phyloP scores from a whole-genome alignment of 2,329 filamentous ascomycete genomes.

The Knoxdaviesia capensis region DNA sequence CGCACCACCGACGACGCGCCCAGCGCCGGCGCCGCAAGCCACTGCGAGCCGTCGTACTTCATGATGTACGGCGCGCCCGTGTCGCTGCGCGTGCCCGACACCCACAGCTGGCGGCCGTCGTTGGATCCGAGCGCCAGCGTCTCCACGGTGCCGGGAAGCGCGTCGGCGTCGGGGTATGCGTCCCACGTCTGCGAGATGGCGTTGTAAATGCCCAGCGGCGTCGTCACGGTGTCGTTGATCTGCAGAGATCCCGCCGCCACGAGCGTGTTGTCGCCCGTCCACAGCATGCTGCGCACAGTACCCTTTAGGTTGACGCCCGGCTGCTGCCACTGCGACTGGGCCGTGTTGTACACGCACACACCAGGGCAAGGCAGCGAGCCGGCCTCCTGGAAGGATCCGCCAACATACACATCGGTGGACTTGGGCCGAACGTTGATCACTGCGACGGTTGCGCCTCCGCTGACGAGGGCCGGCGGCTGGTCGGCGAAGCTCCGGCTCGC shows the following conservation, averaged over 20 bases:
- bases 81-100: constrained; percentile 43
- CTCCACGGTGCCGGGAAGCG: constrained; percentile 62
- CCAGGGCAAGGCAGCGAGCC: constrained; percentile 66
- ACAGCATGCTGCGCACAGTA: constrained; percentile 50
- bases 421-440: constrained; percentile 54
- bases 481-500: constrained; percentile 37
- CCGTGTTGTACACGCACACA: constrained; percentile 61
- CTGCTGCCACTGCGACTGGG: constrained; percentile 55
- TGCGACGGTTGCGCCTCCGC: constrained; percentile 51
- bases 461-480: constrained; percentile 59
- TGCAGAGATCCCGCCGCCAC: constrained; percentile 61
- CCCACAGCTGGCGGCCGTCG: constrained; percentile 60
- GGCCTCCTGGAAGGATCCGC: constrained; percentile 64
- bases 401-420: constrained; percentile 62
- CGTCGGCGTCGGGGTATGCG: constrained; percentile 35
- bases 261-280: constrained; percentile 52
- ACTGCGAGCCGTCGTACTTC: constrained; percentile 58
- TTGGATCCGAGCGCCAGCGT: constrained; percentile 55
- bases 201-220: constrained; percentile 56
- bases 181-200: constrained; percentile 46
- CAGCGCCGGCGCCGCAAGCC: constrained; percentile 46
- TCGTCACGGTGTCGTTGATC: constrained; percentile 38
- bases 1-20: constrained; percentile 47
- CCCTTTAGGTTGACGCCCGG: constrained; percentile 56
- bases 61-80: constrained; percentile 58